A percentile compares a stretch with the other conserved stretches of the same genome.
Conservation (phyloP, 2,329 filamentous ascomycete genomes). For the Neofusicoccum ribis region DNA sequence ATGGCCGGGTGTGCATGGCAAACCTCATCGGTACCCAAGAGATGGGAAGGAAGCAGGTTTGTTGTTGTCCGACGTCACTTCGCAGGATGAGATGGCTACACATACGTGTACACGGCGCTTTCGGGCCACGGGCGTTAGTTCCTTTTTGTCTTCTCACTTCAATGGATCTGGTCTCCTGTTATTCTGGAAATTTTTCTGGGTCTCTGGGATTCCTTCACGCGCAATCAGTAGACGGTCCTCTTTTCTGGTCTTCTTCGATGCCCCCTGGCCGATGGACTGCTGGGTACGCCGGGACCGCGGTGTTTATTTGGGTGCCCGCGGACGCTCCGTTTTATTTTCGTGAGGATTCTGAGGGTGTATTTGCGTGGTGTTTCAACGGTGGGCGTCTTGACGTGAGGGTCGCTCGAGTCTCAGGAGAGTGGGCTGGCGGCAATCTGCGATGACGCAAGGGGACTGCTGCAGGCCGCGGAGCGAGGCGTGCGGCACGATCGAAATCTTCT, state of each 20-base stretch:
- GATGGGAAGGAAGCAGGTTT: background rate
- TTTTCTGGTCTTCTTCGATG: background rate
- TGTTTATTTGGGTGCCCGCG: background rate
- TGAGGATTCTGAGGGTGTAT: background rate
- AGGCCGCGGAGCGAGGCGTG: constrained; percentile 5
- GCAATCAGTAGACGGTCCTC: constrained; percentile 3
- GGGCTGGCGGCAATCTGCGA: background rate
- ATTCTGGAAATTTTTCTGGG: background rate
- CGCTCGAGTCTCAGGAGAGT: constrained; percentile 16
- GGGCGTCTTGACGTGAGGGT: constrained; percentile 12
- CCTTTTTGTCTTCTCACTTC: background rate
- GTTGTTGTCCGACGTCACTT: background rate
- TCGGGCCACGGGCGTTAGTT: constrained; percentile 2
- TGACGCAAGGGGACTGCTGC: constrained; percentile 3
- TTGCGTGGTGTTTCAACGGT: constrained; percentile 10
- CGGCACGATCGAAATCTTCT: background rate
- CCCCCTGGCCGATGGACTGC: background rate
- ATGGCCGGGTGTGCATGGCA: background rate
- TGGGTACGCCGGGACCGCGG: background rate
- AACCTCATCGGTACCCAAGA: background rate
- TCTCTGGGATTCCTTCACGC: background rate
- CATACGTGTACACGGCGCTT: background rate
- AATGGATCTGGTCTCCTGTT: background rate
- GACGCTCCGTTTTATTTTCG: constrained; percentile 14
- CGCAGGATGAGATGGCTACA: background rate